phyloP scores from a whole-genome alignment of 1,284 basidiomycete genomes.

The Trichosporon inkin region DNA sequence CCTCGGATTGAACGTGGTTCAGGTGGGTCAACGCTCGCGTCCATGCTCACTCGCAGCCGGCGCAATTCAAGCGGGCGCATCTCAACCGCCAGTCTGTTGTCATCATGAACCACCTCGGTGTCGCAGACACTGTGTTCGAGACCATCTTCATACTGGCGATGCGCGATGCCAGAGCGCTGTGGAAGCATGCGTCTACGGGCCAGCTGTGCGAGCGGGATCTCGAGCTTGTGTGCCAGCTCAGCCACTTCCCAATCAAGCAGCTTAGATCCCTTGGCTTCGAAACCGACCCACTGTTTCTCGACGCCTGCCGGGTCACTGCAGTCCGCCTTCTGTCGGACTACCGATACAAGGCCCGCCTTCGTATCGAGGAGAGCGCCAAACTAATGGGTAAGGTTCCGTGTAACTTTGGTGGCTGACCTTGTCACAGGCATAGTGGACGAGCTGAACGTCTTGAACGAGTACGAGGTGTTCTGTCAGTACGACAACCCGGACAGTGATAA shows the following conservation, averaged over 20 bases:
- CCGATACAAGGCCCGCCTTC: constrained; percentile 29
- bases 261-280: constrained; percentile 27
- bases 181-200: constrained; percentile 14
- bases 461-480: constrained; percentile 35
- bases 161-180: constrained; percentile 14
- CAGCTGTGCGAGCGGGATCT: constrained; percentile 10
- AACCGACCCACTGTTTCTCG: constrained; percentile 26
- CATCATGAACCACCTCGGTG: constrained; percentile 28
- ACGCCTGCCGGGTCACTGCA: constrained; percentile 24
- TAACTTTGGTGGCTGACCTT: background rate
- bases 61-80: constrained; percentile 25
- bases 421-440: constrained; percentile 31
- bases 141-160: constrained; percentile 21
- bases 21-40: constrained; percentile 11
- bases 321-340: constrained; percentile 24
- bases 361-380: constrained; percentile 27
- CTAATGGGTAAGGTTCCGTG: constrained; percentile 22
- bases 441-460: constrained; percentile 25
- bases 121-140: constrained; percentile 19
- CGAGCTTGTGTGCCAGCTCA: background rate
- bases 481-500: constrained; percentile 18
- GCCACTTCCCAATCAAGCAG: constrained; percentile 25
- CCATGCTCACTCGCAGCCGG: constrained; percentile 16
- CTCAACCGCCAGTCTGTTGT: constrained; percentile 33
- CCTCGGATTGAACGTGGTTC: constrained; percentile 20